Conservation (phyloP, 352 stramenopile species). For the Pythium dissotocum region DNA sequence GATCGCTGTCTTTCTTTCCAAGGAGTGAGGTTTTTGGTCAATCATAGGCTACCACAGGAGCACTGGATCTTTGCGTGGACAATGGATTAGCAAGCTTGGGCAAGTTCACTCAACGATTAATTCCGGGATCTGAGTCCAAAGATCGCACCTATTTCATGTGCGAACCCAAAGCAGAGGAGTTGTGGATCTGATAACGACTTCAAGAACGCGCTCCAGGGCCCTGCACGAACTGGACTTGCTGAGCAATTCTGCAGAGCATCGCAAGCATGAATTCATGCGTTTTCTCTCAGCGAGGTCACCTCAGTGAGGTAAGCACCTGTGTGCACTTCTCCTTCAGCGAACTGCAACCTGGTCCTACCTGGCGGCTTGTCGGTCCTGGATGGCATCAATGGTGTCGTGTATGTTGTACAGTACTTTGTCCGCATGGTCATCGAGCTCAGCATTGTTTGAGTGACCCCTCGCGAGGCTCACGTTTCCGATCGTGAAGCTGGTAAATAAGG, state of each 20-base stretch:
- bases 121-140: constrained; percentile 2
- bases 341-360: constrained; percentile 1
- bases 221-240: background rate
- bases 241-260: background rate
- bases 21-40: too few relatives aligned
- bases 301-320: background rate
- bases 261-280: background rate
- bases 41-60: too few relatives aligned
- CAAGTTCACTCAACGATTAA: constrained; percentile 3
- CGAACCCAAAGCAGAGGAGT: background rate
- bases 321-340: background rate
- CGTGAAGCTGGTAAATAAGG: too few relatives aligned
- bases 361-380: too few relatives aligned
- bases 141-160: constrained; percentile 3
- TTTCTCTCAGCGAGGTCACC: background rate
- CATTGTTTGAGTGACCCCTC: too few relatives aligned
- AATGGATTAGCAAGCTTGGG: background rate
- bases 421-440: too few relatives aligned
- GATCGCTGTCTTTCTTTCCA: too few relatives aligned
- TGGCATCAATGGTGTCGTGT: too few relatives aligned
- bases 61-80: too few relatives aligned
- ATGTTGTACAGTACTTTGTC: too few relatives aligned
- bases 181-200: constrained; percentile 6
- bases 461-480: too few relatives aligned
- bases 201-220: background rate